Base-by-base conservation (phyloP, 805 yeast genomes). In the Sungouiella blattae region DNA sequence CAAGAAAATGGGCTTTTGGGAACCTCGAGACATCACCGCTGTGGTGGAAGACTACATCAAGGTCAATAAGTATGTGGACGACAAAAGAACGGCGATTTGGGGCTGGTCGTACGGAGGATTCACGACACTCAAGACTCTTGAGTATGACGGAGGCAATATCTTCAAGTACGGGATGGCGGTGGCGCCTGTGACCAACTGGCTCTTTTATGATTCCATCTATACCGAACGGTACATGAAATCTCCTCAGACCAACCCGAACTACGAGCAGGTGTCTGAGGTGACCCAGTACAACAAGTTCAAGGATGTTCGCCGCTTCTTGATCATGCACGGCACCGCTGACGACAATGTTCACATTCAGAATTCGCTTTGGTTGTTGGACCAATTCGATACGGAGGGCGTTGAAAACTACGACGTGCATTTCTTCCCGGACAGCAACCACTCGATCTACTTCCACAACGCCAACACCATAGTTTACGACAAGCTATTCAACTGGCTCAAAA, bases 401-500 rank as follows among this genome's bases (percentile, higher is more conserved):
- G 80, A 76, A 38, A 85, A 85, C 53, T 93, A 80, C 53, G 98
- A 93, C 51, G 69, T 88, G 64, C 88, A 81, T 47, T 73, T 88
- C 11, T 93, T 82, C 62, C 98, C 98, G 0, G 98, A 93, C 57
- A 84, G 95, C 16, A 91, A 89, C 53, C 98, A 93, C 57, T 71
- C 81, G 30, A 91, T 93, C 29, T 60, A 59, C 33, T 79, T 71
- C 55, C 94, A 93, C 60, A 87, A 87, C 55, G 96, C 95, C 4
- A 77, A 79, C 55, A 60, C 64, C 9, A 70, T 88, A 24, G 82
- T 93, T 7, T 86, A 75, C 55, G 85, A 80, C 47, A 80, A 83
- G 55, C 58, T 93, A 29, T 69, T 71, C 43, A 56, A 60, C 35
- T 89, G 98, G 98, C 48, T 83, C 47, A 50, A 55, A 31, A 64